These are phyloP conservation scores for Termitomyces sp. DNA, from an alignment of 768 basidiomycete species.

Conservation along the genomic window DNA sequence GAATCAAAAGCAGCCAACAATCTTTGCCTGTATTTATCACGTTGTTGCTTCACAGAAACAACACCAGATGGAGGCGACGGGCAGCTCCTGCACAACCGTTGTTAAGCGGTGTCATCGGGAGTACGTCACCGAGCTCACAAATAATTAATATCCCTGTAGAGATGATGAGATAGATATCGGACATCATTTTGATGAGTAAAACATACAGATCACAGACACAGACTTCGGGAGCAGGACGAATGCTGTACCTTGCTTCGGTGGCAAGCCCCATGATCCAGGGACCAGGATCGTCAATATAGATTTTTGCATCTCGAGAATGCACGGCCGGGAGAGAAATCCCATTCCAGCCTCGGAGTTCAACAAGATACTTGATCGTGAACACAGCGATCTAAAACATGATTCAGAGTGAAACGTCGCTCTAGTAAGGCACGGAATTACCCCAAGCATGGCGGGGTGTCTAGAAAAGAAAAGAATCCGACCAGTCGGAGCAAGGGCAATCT, in stretches of 20 bases:
- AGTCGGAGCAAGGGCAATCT: conserved; percentile 85
- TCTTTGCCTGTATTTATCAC: conserved; percentile 73
- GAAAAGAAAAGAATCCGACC: conserved; percentile 87
- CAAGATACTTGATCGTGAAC: conserved; percentile 85
- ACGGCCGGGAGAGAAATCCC: conserved; percentile 81
- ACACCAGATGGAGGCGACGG: conserved; percentile 71
- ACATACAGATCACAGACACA: conserved; percentile 84
- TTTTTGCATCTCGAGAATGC: conserved; percentile 85
- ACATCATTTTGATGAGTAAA: background rate
- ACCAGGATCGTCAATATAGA: conserved; percentile 93
- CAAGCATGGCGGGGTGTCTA: conserved; percentile 87
- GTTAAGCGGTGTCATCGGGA: conserved; percentile 7
- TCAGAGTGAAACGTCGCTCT: background rate
- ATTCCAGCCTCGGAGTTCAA: conserved; percentile 90
- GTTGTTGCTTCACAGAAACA: conserved; percentile 73
- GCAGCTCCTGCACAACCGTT: conserved; percentile 49
- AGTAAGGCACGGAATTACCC: conserved; percentile 33
- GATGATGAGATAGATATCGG: conserved; percentile 3
- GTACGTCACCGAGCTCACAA: conserved; percentile 39
- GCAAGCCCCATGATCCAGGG: conserved; percentile 94
- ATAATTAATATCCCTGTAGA: conserved; percentile 70
- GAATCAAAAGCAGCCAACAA: conserved; percentile 76
- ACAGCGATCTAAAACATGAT: conserved; percentile 62
- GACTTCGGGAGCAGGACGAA: conserved; percentile 73
- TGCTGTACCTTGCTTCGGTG: conserved; percentile 77